Percentiles rank a stretch among this genome's conserved stretches.
These are phyloP conservation scores for Penicillium parvum DNA, from an alignment of 495 filamentous ascomycete genomes.

Conservation along the genomic window DNA sequence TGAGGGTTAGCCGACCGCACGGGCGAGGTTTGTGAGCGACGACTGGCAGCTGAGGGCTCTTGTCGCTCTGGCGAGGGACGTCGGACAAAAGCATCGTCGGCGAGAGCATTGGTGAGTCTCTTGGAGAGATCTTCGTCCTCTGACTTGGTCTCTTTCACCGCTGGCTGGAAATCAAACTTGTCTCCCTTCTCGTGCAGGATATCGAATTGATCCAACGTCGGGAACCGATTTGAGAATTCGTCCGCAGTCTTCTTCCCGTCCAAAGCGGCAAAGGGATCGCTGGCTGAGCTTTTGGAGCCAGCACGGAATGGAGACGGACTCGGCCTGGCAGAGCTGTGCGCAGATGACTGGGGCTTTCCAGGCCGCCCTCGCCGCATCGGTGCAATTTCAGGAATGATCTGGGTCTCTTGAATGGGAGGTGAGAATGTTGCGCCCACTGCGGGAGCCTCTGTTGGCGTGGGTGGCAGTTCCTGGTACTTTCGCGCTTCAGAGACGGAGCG, in stretches of 20 bases:
- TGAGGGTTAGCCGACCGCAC: constrained; percentile 16
- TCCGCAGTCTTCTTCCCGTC: constrained; percentile 65
- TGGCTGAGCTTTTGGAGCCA: constrained; percentile 40
- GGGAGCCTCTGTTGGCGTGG: constrained; percentile 50
- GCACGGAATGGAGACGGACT: constrained; percentile 71
- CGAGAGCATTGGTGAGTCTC: constrained; percentile 75
- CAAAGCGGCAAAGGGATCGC: constrained; percentile 85
- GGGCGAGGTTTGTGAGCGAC: constrained; percentile 28
- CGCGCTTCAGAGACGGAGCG: constrained; percentile 60
- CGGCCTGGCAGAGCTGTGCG: constrained; percentile 49
- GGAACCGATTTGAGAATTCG: constrained; percentile 81
- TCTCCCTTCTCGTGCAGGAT: constrained; percentile 79
- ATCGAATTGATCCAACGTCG: constrained; percentile 89
- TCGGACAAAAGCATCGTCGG: constrained; percentile 80
- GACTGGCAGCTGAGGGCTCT: constrained; percentile 20
- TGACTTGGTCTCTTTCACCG: constrained; percentile 41
- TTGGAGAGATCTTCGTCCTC: constrained; percentile 62
- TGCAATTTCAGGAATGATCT: constrained; percentile 80
- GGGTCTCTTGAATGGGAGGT: constrained; percentile 58
- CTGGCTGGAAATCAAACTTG: constrained; percentile 82
- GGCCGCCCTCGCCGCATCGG: constrained; percentile 92
- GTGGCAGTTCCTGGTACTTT: constrained; percentile 58
- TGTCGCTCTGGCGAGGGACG: constrained; percentile 33
- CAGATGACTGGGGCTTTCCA: constrained; percentile 44
- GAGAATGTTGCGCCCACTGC: constrained; percentile 68